phyloP scores from a whole-genome alignment of 345 rosid species.

The Eucalyptus regnans region DNA sequence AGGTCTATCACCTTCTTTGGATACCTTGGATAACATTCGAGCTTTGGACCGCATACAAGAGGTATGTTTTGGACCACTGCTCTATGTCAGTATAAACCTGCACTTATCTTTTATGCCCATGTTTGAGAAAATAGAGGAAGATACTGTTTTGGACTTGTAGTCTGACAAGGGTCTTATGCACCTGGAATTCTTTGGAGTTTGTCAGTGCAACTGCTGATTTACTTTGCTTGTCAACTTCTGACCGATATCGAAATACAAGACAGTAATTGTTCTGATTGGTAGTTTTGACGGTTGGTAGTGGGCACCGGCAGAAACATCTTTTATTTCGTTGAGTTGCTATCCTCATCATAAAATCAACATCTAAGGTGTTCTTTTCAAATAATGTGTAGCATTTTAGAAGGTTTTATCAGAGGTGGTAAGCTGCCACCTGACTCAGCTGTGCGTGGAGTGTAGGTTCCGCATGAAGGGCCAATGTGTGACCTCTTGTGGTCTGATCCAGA shows the following conservation, averaged over 20 bases:
- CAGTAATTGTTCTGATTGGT: background rate
- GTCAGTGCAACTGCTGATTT: background rate
- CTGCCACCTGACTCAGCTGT: background rate
- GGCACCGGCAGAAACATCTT: background rate
- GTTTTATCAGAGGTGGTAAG: background rate
- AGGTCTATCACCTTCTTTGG: conserved; percentile 91
- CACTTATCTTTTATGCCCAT: background rate
- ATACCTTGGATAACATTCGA: conserved; percentile 83
- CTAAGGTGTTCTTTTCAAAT: background rate
- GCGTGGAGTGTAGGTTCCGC: conserved; percentile 54
- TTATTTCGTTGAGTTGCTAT: background rate
- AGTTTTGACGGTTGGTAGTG: background rate
- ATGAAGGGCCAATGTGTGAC: conserved; percentile 99
- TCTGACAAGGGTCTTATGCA: background rate
- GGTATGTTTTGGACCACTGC: conserved; percentile 11
- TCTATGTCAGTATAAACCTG: background rate
- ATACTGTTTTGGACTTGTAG: background rate
- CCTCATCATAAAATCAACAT: background rate
- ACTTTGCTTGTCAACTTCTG: background rate
- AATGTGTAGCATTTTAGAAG: background rate
- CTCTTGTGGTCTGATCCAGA: conserved; percentile 99
- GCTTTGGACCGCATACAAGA: conserved; percentile 96
- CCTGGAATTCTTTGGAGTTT: background rate
- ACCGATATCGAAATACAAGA: background rate
- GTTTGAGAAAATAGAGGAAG: background rate